A percentile compares a stretch with the other conserved stretches of the same genome.
Evolutionary conservation across 768 basidiomycete species (phyloP).

Genomic region (Clathrus columnatus): DNA sequence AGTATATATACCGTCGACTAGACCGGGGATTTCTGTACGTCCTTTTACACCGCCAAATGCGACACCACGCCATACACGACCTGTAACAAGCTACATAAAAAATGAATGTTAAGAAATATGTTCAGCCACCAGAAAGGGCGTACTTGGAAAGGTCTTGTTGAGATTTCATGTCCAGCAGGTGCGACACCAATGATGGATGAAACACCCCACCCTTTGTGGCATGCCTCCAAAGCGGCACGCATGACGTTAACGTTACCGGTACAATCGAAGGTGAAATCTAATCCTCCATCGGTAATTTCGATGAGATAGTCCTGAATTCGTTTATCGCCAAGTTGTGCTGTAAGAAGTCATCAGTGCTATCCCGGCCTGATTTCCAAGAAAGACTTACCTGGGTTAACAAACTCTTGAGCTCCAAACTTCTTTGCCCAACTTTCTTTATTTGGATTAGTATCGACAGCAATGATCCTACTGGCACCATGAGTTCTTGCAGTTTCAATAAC

Average conservation of each 20-base stretch:
- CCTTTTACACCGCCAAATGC: conserved; percentile 99
- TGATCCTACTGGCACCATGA: conserved; percentile 79
- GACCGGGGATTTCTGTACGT: conserved; percentile 86
- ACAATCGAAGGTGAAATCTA: conserved; percentile 95
- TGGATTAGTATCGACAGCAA: conserved; percentile 87
- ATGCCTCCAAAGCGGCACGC: conserved; percentile 94
- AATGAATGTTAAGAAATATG: conserved; percentile 16
- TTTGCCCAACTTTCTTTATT: conserved; percentile 79
- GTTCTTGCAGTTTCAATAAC: conserved; percentile 71
- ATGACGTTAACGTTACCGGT: conserved; percentile 93
- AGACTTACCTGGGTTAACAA: conserved; percentile 63
- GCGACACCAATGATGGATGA: conserved; percentile 95
- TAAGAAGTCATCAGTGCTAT: conserved; percentile 10
- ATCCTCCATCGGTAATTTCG: conserved; percentile 90
- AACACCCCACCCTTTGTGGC: conserved; percentile 99
- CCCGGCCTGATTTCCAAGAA: background rate
- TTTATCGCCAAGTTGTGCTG: conserved; percentile 60
- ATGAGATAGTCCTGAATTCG: conserved; percentile 85
- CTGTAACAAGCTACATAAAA: conserved; percentile 59
- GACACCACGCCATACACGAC: conserved; percentile 87
- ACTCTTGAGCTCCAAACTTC: conserved; percentile 93
- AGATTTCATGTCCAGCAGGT: conserved; percentile 91
- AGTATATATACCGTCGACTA: conserved; percentile 66
- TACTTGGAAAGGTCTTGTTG: conserved; percentile 67
- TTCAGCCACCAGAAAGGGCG: conserved; percentile 17